Evolutionary conservation across 176 grass and related monocot genomes (phyloP).

Genomic region (Oropetium thomaeum): DNA sequence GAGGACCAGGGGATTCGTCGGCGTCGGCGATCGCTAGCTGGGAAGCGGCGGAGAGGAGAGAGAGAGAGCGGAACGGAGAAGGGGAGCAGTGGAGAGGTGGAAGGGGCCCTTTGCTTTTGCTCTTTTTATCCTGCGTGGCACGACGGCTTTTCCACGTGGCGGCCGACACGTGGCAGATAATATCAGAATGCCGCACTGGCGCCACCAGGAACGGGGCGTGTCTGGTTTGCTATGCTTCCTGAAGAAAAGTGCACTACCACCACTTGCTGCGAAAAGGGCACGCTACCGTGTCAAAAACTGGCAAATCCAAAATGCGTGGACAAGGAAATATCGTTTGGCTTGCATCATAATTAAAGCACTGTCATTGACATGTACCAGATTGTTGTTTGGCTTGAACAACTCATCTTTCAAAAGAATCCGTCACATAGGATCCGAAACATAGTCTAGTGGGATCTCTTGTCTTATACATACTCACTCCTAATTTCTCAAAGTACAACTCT

Average conservation of each 20-base stretch:
- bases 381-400: no score
- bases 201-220: not conserved
- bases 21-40: not conserved
- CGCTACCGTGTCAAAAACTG: no score
- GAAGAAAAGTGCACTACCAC: not conserved
- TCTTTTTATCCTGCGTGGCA: conserved; percentile 45
- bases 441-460: no score
- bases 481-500: no score
- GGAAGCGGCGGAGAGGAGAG: not conserved
- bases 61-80: not conserved
- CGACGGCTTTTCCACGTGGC: conserved; percentile 41
- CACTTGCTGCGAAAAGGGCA: not conserved
- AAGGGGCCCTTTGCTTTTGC: not conserved
- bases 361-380: no score
- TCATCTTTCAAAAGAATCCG: no score
- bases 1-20: not conserved
- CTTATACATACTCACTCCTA: no score
- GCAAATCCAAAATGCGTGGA: no score
- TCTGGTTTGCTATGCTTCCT: not conserved
- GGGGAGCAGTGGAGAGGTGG: not conserved
- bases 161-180: conserved; percentile 19
- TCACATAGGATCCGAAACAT: no score
- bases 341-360: no score
- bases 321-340: no score
- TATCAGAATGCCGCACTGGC: not conserved